Evolutionary conservation across 2,329 filamentous ascomycete genomes (phyloP).

Genomic region (Aspergillus carbonarius): DNA sequence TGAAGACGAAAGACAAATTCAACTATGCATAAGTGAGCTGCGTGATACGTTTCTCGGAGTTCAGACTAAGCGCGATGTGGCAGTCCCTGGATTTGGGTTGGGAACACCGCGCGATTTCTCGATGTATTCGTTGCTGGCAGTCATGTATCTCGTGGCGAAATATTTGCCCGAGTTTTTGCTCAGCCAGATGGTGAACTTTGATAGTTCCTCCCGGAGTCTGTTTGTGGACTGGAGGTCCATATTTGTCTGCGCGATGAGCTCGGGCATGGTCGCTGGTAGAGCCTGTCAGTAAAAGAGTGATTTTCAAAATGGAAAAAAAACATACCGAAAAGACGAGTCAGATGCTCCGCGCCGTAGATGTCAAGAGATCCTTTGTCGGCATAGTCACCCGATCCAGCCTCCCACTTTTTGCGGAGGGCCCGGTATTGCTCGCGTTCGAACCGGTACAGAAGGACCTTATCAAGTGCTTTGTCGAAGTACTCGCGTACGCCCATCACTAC

Average conservation of each 20-base stretch:
- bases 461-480: constrained; percentile 90
- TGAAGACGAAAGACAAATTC: neutral
- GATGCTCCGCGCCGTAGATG: constrained; percentile 89
- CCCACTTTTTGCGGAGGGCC: constrained; percentile 70
- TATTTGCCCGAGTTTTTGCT: constrained; percentile 73
- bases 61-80: constrained; percentile 32
- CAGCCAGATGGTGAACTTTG: constrained; percentile 83
- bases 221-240: constrained; percentile 93
- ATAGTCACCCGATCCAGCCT: constrained; percentile 60
- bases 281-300: constrained; percentile 6
- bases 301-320: constrained; percentile 12
- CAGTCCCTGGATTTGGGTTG: constrained; percentile 32
- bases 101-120: constrained; percentile 35
- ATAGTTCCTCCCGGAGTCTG: constrained; percentile 82
- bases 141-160: constrained; percentile 57
- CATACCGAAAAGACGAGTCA: constrained; percentile 84
- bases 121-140: constrained; percentile 41
- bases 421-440: constrained; percentile 90
- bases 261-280: constrained; percentile 76
- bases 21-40: neutral
- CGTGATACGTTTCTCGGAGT: neutral
- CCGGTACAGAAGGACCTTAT: constrained; percentile 86
- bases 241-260: constrained; percentile 94
- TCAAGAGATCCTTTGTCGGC: constrained; percentile 72
- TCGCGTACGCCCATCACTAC: constrained; percentile 81